Evolutionary conservation across 2,329 filamentous ascomycete species (phyloP).

Genomic region (Leptosphaerulina australis): DNA sequence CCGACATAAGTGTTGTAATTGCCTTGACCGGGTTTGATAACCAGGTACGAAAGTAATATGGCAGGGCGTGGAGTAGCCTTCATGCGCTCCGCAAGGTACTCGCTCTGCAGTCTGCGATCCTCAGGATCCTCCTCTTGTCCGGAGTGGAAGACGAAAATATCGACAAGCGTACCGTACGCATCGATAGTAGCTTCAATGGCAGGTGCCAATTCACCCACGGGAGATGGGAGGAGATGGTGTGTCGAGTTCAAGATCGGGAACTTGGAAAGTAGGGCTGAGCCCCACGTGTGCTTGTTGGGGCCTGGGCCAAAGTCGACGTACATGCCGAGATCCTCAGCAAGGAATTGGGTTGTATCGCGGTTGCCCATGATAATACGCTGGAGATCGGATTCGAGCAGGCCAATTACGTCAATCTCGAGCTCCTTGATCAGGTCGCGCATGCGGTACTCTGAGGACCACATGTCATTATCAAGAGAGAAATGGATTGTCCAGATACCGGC

Average conservation of each 20-base stretch:
- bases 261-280: slow-evolving; percentile 87
- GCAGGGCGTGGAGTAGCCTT: slow-evolving; percentile 77
- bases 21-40: slow-evolving; percentile 85
- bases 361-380: slow-evolving; percentile 99
- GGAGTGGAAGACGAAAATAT: slow-evolving; percentile 98
- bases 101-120: slow-evolving; percentile 82
- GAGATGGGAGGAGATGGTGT: slow-evolving; percentile 90
- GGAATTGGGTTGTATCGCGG: slow-evolving; percentile 90
- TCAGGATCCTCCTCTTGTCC: slow-evolving; percentile 96
- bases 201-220: slow-evolving; percentile 91
- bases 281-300: slow-evolving; percentile 99
- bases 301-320: slow-evolving; percentile 97
- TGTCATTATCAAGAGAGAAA: slow-evolving; percentile 96
- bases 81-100: slow-evolving; percentile 90
- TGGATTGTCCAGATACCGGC: slow-evolving; percentile 99
- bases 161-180: slow-evolving; percentile 85
- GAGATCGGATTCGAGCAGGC: slow-evolving; percentile 89
- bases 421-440: slow-evolving; percentile 92
- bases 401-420: slow-evolving; percentile 94
- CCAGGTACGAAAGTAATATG: slow-evolving; percentile 88
- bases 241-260: slow-evolving; percentile 98
- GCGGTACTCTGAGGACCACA: slow-evolving; percentile 96
- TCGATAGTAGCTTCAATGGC: slow-evolving; percentile 97
- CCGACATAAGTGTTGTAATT: slow-evolving; percentile 98
- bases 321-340: slow-evolving; percentile 97